Evolutionary conservation across 75 land plant species (phyloP).

Genomic region (Cryptomeria japonica): DNA sequence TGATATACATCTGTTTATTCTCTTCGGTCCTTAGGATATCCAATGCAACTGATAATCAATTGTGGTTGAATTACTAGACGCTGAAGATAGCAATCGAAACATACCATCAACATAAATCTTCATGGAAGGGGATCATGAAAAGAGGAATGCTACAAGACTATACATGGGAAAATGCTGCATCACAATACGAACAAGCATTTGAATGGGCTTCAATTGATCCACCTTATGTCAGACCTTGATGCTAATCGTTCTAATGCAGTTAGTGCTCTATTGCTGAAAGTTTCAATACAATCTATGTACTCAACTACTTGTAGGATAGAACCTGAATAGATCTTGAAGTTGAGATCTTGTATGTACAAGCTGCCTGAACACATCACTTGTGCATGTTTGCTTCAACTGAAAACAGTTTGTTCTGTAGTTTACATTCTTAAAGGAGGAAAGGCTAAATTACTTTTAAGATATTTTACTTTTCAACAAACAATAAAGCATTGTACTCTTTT

Average conservation of each 20-base stretch:
- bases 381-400: constrained; percentile 3
- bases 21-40: not conserved
- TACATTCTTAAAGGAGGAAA: not conserved
- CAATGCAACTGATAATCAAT: not conserved
- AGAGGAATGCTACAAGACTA: constrained; percentile 78
- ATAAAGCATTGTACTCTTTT: not conserved
- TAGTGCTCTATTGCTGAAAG: not conserved
- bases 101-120: constrained; percentile 61
- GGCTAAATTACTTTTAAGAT: not conserved
- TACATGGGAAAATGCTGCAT: constrained; percentile 91
- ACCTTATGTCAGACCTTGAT: constrained; percentile 48
- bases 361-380: not conserved
- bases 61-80: constrained; percentile 38
- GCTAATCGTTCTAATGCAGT: not conserved
- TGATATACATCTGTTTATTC: not conserved
- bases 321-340: not conserved
- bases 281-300: not conserved
- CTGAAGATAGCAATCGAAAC: constrained; percentile 60
- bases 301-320: not conserved
- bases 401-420: not conserved
- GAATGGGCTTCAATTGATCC: constrained; percentile 86
- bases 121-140: constrained; percentile 81
- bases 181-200: constrained; percentile 89
- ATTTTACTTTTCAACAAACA: not conserved
- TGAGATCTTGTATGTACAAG: not conserved